Evolutionary conservation across 2,329 filamentous ascomycete genomes (phyloP).

Genomic region (Ramichloridium luteum): DNA sequence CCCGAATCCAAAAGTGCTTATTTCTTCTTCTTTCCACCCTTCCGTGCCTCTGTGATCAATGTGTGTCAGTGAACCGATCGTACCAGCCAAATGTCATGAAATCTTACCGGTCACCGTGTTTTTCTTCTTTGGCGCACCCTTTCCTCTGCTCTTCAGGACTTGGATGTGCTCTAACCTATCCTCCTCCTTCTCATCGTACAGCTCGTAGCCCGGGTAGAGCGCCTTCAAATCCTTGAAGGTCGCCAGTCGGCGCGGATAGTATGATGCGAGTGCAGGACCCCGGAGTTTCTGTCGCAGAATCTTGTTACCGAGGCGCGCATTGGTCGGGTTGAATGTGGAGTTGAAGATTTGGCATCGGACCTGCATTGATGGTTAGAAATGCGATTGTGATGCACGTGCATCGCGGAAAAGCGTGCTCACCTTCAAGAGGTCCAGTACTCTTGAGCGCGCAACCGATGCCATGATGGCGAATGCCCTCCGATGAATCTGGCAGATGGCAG

Average conservation of each 20-base stretch:
- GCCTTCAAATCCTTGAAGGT: conserved; percentile 63
- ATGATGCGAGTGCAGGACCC: conserved; percentile 71
- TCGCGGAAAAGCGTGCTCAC: conserved; percentile 32
- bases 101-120: conserved; percentile 41
- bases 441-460: conserved; percentile 38
- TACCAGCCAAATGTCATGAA: too few species aligned
- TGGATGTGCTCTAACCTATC: conserved; percentile 63
- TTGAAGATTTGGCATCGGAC: conserved; percentile 85
- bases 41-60: too few species aligned
- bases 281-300: conserved; percentile 76
- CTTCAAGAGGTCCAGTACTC: conserved; percentile 63
- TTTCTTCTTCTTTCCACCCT: too few species aligned
- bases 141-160: conserved; percentile 59
- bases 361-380: conserved; percentile 36
- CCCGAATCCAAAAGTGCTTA: too few species aligned
- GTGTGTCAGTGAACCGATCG: too few species aligned
- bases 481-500: too few species aligned
- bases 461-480: too few species aligned
- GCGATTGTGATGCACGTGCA: not conserved
- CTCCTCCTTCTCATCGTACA: conserved; percentile 64
- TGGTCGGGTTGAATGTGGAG: conserved; percentile 77
- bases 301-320: conserved; percentile 76
- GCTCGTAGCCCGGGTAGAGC: conserved; percentile 54
- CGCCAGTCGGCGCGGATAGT: conserved; percentile 70
- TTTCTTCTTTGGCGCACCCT: conserved; percentile 86